A percentile compares a stretch with the other conserved stretches of the same genome.
These are phyloP conservation scores for Colletotrichum abscissum DNA, from an alignment of 2,329 filamentous ascomycete species.

Conservation along the genomic window DNA sequence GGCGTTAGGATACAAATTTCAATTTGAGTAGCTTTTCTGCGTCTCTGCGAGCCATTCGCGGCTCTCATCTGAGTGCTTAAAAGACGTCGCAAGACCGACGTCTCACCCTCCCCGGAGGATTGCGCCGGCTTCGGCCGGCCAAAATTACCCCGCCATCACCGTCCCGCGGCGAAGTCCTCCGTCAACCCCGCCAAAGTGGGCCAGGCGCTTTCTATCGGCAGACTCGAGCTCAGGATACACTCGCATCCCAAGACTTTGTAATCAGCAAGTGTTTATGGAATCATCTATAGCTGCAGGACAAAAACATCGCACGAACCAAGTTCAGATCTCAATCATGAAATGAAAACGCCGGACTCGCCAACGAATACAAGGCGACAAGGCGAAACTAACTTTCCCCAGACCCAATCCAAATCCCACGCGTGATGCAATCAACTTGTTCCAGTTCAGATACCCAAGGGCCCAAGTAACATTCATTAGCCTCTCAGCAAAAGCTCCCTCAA, in stretches of 20 bases:
- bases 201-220: constrained; percentile 5
- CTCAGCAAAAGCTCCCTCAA: too few relatives aligned
- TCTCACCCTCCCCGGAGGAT: not conserved
- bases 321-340: not conserved
- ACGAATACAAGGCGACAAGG: too few relatives aligned
- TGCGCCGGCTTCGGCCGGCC: constrained; percentile 21
- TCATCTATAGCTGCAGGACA: not conserved
- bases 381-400: too few relatives aligned
- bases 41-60: too few relatives aligned
- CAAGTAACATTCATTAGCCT: too few relatives aligned
- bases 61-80: not conserved
- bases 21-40: too few relatives aligned
- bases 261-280: not conserved
- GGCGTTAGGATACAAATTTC: not conserved
- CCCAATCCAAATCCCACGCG: too few relatives aligned
- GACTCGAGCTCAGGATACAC: not conserved
- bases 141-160: constrained; percentile 1
- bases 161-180: constrained; percentile 13
- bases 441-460: too few relatives aligned
- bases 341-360: too few relatives aligned
- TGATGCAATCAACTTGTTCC: too few relatives aligned
- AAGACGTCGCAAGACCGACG: not conserved
- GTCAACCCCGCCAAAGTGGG: not conserved
- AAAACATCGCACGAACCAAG: not conserved
- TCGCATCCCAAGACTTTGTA: not conserved